Evolutionary conservation across 2,329 filamentous ascomycete species (phyloP).

Genomic region (Penicillium sp.): DNA sequence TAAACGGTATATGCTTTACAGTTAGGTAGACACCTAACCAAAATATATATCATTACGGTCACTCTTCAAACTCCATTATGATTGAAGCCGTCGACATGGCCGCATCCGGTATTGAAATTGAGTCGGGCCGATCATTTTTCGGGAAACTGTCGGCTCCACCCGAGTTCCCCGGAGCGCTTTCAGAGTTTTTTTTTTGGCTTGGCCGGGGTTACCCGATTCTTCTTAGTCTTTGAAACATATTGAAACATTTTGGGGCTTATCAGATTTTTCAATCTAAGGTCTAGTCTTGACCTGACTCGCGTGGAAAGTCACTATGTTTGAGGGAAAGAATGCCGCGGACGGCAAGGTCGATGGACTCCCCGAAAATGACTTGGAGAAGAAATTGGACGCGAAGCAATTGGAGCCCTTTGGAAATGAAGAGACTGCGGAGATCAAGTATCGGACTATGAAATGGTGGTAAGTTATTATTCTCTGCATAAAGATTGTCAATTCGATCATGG

Average conservation of each 20-base stretch:
- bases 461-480: constrained; percentile 1
- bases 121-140: constrained; percentile 4
- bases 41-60: background rate
- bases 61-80: too few species aligned
- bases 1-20: too few species aligned
- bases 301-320: constrained; percentile 16
- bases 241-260: background rate
- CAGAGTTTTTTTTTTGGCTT: constrained; percentile 8
- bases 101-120: background rate
- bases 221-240: background rate
- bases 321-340: constrained; percentile 19
- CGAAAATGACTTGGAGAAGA: constrained; percentile 19
- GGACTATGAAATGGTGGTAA: constrained; percentile 49
- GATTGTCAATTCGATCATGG: background rate
- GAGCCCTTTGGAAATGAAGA: constrained; percentile 44
- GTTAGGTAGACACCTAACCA: background rate
- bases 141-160: constrained; percentile 9
- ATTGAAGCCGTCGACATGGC: background rate
- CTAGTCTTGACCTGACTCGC: background rate
- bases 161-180: constrained; percentile 7
- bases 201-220: background rate
- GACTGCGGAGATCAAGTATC: constrained; percentile 49
- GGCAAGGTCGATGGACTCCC: constrained; percentile 14
- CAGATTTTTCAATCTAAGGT: background rate
- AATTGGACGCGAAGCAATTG: constrained; percentile 18